phyloP scores from a whole-genome alignment of 2,329 filamentous ascomycete species.

The Phialophora expanda region DNA sequence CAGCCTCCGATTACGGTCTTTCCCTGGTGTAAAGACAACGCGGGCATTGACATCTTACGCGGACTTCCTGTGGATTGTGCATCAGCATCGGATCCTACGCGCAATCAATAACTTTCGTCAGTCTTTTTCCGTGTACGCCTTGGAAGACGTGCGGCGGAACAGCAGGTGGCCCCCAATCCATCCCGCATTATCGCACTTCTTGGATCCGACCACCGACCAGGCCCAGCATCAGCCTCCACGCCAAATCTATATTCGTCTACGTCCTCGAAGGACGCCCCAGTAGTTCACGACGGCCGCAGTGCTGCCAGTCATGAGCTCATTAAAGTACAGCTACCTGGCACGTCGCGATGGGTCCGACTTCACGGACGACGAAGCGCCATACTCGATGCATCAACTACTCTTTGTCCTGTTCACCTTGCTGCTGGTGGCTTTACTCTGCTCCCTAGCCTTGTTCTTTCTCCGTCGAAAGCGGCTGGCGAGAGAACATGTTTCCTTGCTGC shows the following conservation, averaged over 20 bases:
- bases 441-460: slow-evolving; percentile 72
- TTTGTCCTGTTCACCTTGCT: slow-evolving; percentile 79
- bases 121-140: background rate
- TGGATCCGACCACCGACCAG: slow-evolving; percentile 28
- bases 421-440: slow-evolving; percentile 71
- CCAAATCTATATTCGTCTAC: slow-evolving; percentile 33
- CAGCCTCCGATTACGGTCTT: slow-evolving; percentile 19
- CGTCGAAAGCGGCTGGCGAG: slow-evolving; percentile 67
- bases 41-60: slow-evolving; percentile 18
- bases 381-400: slow-evolving; percentile 75
- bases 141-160: background rate
- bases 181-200: slow-evolving; percentile 22
- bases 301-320: slow-evolving; percentile 28
- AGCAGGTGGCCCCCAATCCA: slow-evolving; percentile 23
- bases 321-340: slow-evolving; percentile 24
- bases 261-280: slow-evolving; percentile 29
- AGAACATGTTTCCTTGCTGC: slow-evolving; percentile 62
- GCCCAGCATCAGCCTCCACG: slow-evolving; percentile 30
- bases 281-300: slow-evolving; percentile 19
- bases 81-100: slow-evolving; percentile 13
- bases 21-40: slow-evolving; percentile 25
- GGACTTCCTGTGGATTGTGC: slow-evolving; percentile 23
- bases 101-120: slow-evolving; percentile 15
- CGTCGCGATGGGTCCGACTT: slow-evolving; percentile 40
- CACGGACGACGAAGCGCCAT: slow-evolving; percentile 51